Percentiles rank a stretch among this genome's conserved stretches.
phyloP scores from a whole-genome alignment of 306 rosid species.

The Sechiopsis laciniata region DNA sequence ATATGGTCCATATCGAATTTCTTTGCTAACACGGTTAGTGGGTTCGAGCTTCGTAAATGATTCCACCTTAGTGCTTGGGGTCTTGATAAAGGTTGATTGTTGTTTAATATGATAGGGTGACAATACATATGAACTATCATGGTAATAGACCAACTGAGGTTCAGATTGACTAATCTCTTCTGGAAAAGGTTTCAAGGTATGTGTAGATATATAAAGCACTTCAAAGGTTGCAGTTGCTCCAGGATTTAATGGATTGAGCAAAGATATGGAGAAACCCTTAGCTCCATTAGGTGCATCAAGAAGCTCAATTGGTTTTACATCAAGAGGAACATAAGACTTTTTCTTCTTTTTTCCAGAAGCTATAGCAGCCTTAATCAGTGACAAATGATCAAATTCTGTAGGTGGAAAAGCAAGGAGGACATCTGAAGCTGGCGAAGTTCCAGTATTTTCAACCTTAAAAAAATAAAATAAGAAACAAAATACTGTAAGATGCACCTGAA shows the following conservation, averaged over 20 bases:
- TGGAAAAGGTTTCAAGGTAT: constrained; percentile 83
- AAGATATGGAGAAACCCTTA: constrained; percentile 50
- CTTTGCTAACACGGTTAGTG: constrained; percentile 57
- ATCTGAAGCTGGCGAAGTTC: constrained; percentile 65
- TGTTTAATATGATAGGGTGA: constrained; percentile 84
- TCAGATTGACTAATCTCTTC: constrained; percentile 85
- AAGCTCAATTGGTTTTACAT: constrained; percentile 54
- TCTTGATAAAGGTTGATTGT: constrained; percentile 71
- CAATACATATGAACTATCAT: constrained; percentile 72
- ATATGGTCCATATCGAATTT: constrained; percentile 85
- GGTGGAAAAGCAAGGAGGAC: constrained; percentile 80
- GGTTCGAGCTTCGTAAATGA: constrained; percentile 78
- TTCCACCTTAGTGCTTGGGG: constrained; percentile 73
- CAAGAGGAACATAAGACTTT: constrained; percentile 68
- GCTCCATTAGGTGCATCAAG: constrained; percentile 83
- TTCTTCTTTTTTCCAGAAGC: constrained; percentile 70
- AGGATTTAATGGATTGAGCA: constrained; percentile 50
- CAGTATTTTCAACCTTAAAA: constrained; percentile 70
- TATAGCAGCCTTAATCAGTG: constrained; percentile 62
- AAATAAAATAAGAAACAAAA: not conserved
- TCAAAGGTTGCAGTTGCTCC: constrained; percentile 69
- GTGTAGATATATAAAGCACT: constrained; percentile 75
- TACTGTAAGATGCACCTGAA: constrained; percentile 6
- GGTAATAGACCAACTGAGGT: constrained; percentile 80
- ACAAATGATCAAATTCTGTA: constrained; percentile 56